phyloP scores from a whole-genome alignment of 2,329 filamentous ascomycete genomes.

The Paecilomyces variotii region DNA sequence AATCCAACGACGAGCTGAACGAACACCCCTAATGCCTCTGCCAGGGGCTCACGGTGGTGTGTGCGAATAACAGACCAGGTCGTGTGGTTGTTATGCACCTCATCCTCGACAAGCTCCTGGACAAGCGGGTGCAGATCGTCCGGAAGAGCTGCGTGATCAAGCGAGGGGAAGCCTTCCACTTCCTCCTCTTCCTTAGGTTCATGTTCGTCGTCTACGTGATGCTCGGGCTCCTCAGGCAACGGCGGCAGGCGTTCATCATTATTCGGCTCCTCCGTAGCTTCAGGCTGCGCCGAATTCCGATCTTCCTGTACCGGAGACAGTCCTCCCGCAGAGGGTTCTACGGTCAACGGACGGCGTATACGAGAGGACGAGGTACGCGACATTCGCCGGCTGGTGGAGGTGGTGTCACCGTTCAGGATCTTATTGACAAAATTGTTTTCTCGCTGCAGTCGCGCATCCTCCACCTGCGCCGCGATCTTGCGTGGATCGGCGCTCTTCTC shows the following conservation, averaged over 20 bases:
- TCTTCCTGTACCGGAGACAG: constrained; percentile 18
- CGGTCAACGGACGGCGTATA: constrained; percentile 12
- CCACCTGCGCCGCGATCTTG: constrained; percentile 38
- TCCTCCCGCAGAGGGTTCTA: constrained; percentile 10
- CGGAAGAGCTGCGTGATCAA: constrained; percentile 26
- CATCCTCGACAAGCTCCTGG: constrained; percentile 37
- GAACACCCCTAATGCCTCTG: constrained; percentile 44
- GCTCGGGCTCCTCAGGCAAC: constrained; percentile 11
- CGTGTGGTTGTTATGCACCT: constrained; percentile 43
- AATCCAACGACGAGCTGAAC: constrained; percentile 41
- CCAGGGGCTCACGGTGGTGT: constrained; percentile 45
- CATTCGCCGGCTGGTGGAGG: constrained; percentile 11
- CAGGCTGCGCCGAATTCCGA: constrained; percentile 8
- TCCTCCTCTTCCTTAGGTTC: constrained; percentile 6
- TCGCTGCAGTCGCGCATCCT: constrained; percentile 34
- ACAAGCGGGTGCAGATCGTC: constrained; percentile 40
- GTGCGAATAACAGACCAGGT: constrained; percentile 44
- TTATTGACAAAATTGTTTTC: constrained; percentile 33
- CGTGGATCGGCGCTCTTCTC: constrained; percentile 28
- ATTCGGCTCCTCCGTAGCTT: constrained; percentile 6
- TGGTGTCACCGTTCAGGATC: constrained; percentile 20
- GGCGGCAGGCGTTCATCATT: constrained; percentile 14
- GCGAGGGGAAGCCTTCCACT: constrained; percentile 9
- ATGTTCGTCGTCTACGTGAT: constrained; percentile 5
- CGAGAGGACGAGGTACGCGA: constrained; percentile 17